A percentile compares a stretch with the other conserved stretches of the same genome.
phyloP scores from a whole-genome alignment of 2,329 filamentous ascomycete genomes.

The Fusarium subtropicale region DNA sequence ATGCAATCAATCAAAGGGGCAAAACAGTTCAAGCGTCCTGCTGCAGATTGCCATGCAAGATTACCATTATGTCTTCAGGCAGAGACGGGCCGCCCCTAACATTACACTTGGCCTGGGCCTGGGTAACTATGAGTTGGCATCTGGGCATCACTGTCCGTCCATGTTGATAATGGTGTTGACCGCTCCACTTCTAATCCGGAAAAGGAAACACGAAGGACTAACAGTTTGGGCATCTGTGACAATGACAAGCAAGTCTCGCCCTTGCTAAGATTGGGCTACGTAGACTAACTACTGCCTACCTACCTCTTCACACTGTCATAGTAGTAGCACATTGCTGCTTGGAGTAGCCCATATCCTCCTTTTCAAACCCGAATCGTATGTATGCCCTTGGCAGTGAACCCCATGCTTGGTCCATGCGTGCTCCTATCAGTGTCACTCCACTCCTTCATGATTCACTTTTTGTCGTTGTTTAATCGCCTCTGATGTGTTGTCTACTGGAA shows the following conservation, averaged over 20 bases:
- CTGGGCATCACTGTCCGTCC: background rate
- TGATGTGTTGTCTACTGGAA: background rate
- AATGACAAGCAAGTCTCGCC: background rate
- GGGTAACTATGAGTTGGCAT: background rate
- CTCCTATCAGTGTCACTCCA: slow-evolving; percentile 15
- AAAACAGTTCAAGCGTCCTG: background rate
- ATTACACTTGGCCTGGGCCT: background rate
- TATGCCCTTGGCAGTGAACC: slow-evolving; percentile 25
- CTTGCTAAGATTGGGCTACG: background rate
- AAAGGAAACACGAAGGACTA: slow-evolving; percentile 1
- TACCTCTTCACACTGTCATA: background rate
- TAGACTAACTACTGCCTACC: background rate
- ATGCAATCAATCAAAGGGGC: background rate
- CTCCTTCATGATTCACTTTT: slow-evolving; percentile 27
- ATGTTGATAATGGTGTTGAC: background rate
- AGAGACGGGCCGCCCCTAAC: background rate
- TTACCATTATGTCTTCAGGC: background rate
- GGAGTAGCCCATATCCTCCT: slow-evolving; percentile 14
- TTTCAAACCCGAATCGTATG: slow-evolving; percentile 6
- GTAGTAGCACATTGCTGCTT: slow-evolving; percentile 14
- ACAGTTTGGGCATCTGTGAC: background rate
- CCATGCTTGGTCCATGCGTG: slow-evolving; percentile 28
- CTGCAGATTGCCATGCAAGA: background rate
- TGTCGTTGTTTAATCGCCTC: slow-evolving; percentile 9
- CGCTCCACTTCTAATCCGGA: background rate